Percentiles rank a stretch among this genome's conserved stretches.
Evolutionary conservation across 768 basidiomycete species (phyloP).

Genomic region (Suillus alpinus): DNA sequence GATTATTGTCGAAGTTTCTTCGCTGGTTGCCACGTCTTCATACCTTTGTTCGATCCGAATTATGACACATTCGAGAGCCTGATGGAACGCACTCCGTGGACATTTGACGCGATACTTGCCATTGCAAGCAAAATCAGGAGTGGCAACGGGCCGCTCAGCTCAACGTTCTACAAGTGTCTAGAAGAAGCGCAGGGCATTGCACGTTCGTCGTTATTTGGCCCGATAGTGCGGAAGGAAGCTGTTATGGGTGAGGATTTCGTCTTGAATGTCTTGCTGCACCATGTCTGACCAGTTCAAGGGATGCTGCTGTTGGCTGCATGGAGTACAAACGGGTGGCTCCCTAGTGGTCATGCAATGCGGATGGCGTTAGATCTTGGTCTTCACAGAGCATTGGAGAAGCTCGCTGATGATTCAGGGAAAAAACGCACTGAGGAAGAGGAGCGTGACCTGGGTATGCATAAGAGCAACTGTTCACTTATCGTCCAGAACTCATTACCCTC

Average conservation of each 20-base stretch:
- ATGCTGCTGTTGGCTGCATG: conserved; percentile 92
- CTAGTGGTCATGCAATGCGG: conserved; percentile 92
- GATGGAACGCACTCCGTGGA: conserved; percentile 93
- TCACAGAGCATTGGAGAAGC: conserved; percentile 88
- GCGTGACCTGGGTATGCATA: conserved; percentile 68
- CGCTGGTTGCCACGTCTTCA: conserved; percentile 94
- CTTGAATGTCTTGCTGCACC: background rate
- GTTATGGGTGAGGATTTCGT: conserved; percentile 65
- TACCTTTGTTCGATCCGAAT: conserved; percentile 88
- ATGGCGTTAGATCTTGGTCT: conserved; percentile 94
- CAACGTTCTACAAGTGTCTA: conserved; percentile 86
- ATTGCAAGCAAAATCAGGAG: conserved; percentile 90
- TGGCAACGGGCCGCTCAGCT: conserved; percentile 80
- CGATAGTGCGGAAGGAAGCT: conserved; percentile 91
- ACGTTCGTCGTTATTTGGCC: conserved; percentile 88
- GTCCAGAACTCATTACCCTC: conserved; percentile 8
- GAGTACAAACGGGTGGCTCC: conserved; percentile 94
- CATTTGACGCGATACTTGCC: conserved; percentile 90
- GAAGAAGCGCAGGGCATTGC: conserved; percentile 97
- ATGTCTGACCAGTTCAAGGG: conserved; percentile 40
- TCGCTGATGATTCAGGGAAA: conserved; percentile 69
- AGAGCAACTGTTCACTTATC: background rate
- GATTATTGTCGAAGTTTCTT: conserved; percentile 66
- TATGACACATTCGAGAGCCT: conserved; percentile 94
- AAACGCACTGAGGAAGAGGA: conserved; percentile 78